Evolutionary conservation across 2,329 filamentous ascomycete species (phyloP).

Genomic region (Alternaria novae-zelandiae): DNA sequence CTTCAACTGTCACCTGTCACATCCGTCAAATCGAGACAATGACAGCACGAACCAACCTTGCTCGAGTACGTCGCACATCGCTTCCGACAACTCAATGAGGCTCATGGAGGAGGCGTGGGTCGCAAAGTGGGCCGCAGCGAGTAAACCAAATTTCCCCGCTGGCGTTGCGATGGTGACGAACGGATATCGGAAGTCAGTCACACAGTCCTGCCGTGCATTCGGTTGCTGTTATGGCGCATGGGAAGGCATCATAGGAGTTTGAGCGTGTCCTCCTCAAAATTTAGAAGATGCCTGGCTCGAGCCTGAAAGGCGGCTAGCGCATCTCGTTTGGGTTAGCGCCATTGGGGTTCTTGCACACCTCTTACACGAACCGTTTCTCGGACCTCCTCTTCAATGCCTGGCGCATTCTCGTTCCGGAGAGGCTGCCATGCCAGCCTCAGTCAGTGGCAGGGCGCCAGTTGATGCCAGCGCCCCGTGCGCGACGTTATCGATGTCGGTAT

Average conservation of each 20-base stretch:
- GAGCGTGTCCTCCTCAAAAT: slow-evolving; percentile 35
- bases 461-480: slow-evolving; percentile 36
- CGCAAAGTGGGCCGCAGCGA: slow-evolving; percentile 7
- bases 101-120: slow-evolving; percentile 9
- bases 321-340: slow-evolving; percentile 22
- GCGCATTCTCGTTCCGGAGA: slow-evolving; percentile 26
- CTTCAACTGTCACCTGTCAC: slow-evolving; percentile 26
- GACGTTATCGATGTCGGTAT: slow-evolving; percentile 33
- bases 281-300: slow-evolving; percentile 14
- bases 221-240: slow-evolving; percentile 32
- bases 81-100: slow-evolving; percentile 2
- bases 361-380: slow-evolving; percentile 46
- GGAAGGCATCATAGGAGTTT: slow-evolving; percentile 44
- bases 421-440: slow-evolving; percentile 37
- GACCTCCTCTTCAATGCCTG: slow-evolving; percentile 41
- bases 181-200: slow-evolving; percentile 22
- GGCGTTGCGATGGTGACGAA: slow-evolving; percentile 12
- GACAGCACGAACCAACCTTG: slow-evolving; percentile 6
- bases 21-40: slow-evolving; percentile 16
- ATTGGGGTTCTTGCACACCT: slow-evolving; percentile 30
- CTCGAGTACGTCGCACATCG: background rate
- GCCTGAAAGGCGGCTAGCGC: slow-evolving; percentile 11
- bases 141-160: slow-evolving; percentile 18
- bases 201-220: slow-evolving; percentile 33
- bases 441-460: slow-evolving; percentile 31